Conservation (phyloP, 2,329 filamentous ascomycete genomes). For the Hypoxylon sp. region DNA sequence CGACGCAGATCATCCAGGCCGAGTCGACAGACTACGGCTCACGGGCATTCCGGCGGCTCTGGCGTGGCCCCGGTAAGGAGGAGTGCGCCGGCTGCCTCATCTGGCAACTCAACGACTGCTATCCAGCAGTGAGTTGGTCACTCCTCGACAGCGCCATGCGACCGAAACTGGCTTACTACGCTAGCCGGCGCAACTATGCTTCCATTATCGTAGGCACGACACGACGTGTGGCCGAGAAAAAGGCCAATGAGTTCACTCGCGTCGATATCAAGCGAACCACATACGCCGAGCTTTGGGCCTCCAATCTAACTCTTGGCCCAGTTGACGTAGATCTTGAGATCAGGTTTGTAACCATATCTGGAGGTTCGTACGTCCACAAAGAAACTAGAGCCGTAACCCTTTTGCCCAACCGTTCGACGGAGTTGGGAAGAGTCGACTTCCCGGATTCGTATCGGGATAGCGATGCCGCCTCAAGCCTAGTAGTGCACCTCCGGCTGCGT, state of each 20-base stretch:
- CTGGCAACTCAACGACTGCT: slow-evolving; percentile 21
- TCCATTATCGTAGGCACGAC: neutral
- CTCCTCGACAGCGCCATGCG: slow-evolving; percentile 17
- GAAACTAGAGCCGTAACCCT: slow-evolving; percentile 2
- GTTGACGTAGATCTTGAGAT: slow-evolving; percentile 7
- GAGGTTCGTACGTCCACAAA: neutral
- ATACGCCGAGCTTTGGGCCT: slow-evolving; percentile 16
- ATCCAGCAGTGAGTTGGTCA: slow-evolving; percentile 19
- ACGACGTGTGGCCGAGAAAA: slow-evolving; percentile 5
- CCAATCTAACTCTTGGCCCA: slow-evolving; percentile 16
- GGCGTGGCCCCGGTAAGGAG: slow-evolving; percentile 13
- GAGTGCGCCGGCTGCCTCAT: slow-evolving; percentile 16
- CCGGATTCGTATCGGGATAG: slow-evolving; percentile 16
- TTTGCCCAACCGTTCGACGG: slow-evolving; percentile 1
- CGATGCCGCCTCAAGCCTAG: slow-evolving; percentile 8
- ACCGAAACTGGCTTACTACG: slow-evolving; percentile 15
- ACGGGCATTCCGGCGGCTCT: slow-evolving; percentile 19
- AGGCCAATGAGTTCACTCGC: slow-evolving; percentile 12
- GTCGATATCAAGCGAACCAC: slow-evolving; percentile 10
- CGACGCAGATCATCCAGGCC: slow-evolving; percentile 17
- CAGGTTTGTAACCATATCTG: neutral
- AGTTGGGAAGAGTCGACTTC: slow-evolving; percentile 2
- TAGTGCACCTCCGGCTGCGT: slow-evolving; percentile 16
- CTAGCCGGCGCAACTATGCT: slow-evolving; percentile 10
- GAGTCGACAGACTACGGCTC: slow-evolving; percentile 13